phyloP scores from a whole-genome alignment of 1,139 yeast species.

The Spathaspora sp. region DNA sequence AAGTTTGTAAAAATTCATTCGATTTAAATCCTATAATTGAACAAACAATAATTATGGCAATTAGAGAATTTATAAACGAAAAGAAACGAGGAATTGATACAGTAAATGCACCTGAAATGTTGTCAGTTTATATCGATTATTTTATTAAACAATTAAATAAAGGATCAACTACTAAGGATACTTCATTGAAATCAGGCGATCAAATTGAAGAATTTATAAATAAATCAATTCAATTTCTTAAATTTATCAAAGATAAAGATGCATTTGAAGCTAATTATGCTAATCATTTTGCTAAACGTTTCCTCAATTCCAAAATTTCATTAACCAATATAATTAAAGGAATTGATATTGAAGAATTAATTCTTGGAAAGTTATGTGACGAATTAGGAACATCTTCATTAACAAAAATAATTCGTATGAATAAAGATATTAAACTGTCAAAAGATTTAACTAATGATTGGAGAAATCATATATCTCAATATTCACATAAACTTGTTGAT shows the following conservation, averaged over 20 bases:
- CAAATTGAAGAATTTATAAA: constrained; percentile 56
- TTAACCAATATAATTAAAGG: constrained; percentile 26
- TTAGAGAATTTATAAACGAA: constrained; percentile 60
- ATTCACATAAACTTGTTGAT: constrained; percentile 24
- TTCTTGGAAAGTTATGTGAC: constrained; percentile 69
- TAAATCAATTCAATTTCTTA: constrained; percentile 60
- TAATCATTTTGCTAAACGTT: constrained; percentile 83
- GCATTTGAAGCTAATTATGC: constrained; percentile 84
- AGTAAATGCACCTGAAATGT: constrained; percentile 63
- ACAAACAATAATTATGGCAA: constrained; percentile 59
- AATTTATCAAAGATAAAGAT: constrained; percentile 80
- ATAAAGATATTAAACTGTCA: constrained; percentile 74
- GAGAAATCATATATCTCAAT: constrained; percentile 25
- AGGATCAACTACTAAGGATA: constrained; percentile 19
- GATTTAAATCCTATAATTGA: constrained; percentile 49
- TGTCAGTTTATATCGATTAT: constrained; percentile 77
- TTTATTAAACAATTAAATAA: constrained; percentile 61
- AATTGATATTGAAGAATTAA: constrained; percentile 65
- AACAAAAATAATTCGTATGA: constrained; percentile 84
- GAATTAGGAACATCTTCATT: constrained; percentile 84
- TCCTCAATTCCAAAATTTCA: constrained; percentile 51
- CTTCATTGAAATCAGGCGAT: constrained; percentile 41
- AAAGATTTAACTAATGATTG: constrained; percentile 59
- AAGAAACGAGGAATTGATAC: constrained; percentile 25
- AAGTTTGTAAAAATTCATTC: constrained; percentile 49